Percentiles rank a stretch among this genome's conserved stretches.
phyloP scores from a whole-genome alignment of 495 filamentous ascomycete genomes.

The Tirmania nivea region DNA sequence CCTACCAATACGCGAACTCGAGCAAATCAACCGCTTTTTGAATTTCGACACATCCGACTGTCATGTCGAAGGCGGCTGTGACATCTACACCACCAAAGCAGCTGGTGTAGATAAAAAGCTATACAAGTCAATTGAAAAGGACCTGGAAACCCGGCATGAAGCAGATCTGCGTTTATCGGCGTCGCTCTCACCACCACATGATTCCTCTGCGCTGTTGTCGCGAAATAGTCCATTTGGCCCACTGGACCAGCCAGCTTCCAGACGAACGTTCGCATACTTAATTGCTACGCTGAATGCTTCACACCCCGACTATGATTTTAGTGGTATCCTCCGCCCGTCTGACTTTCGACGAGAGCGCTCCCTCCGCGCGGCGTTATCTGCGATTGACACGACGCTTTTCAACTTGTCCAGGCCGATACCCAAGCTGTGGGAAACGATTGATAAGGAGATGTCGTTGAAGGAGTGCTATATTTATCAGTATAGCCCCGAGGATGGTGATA shows the following conservation, averaged over 20 bases:
- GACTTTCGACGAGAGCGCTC: slow-evolving; percentile 69
- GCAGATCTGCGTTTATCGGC: slow-evolving; percentile 47
- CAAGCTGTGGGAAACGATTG: slow-evolving; percentile 69
- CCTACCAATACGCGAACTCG: slow-evolving; percentile 70
- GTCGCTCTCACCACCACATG: slow-evolving; percentile 50
- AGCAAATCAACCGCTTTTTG: slow-evolving; percentile 67
- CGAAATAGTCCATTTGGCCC: slow-evolving; percentile 60
- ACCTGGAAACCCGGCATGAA: slow-evolving; percentile 73
- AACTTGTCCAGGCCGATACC: slow-evolving; percentile 38
- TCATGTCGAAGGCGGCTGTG: slow-evolving; percentile 73
- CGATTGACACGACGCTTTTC: slow-evolving; percentile 56
- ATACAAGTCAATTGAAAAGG: slow-evolving; percentile 81
- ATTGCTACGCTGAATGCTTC: slow-evolving; percentile 96
- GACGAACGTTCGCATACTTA: slow-evolving; percentile 81
- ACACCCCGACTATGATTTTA: slow-evolving; percentile 96
- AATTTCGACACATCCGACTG: slow-evolving; percentile 87
- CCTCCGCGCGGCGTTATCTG: slow-evolving; percentile 32
- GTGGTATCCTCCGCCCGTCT: slow-evolving; percentile 59
- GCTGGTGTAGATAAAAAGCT: slow-evolving; percentile 87
- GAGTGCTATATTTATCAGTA: slow-evolving; percentile 75
- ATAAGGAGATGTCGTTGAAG: slow-evolving; percentile 74
- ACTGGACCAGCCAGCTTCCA: slow-evolving; percentile 63
- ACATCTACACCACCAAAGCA: slow-evolving; percentile 92
- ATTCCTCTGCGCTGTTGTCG: slow-evolving; percentile 23
- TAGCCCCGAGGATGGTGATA: slow-evolving; percentile 59